These are phyloP conservation scores for Platismatia glauca DNA, from an alignment of 495 filamentous ascomycete species.

Conservation along the genomic window DNA sequence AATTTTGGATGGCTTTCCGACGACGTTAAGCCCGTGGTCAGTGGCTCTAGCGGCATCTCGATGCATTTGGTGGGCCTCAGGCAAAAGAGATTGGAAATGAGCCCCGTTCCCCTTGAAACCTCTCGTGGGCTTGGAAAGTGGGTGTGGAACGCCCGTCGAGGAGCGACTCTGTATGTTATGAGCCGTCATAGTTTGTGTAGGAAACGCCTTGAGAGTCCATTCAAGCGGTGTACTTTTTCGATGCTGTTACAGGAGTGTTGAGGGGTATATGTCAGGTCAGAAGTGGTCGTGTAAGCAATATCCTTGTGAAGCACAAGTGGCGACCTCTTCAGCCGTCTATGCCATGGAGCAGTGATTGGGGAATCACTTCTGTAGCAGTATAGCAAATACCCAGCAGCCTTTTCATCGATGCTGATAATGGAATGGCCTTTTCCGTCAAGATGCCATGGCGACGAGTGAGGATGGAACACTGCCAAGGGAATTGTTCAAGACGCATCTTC, in stretches of 20 bases:
- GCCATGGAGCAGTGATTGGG: slow-evolving; percentile 2
- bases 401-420: background rate
- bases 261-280: slow-evolving; percentile 1
- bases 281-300: background rate
- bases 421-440: background rate
- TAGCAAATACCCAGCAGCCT: background rate
- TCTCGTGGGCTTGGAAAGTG: slow-evolving; percentile 29
- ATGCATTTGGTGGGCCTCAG: slow-evolving; percentile 27
- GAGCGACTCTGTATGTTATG: slow-evolving; percentile 31
- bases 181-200: slow-evolving; percentile 29
- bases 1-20: background rate
- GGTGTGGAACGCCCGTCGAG: slow-evolving; percentile 28
- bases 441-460: no score
- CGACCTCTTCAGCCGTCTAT: no score
- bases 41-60: slow-evolving; percentile 28
- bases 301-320: background rate
- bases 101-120: slow-evolving; percentile 20
- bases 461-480: no score
- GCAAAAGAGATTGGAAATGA: slow-evolving; percentile 25
- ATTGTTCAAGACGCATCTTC: background rate
- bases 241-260: slow-evolving; percentile 1
- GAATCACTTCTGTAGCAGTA: background rate
- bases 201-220: slow-evolving; percentile 23
- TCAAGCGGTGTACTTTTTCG: background rate
- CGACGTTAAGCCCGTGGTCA: slow-evolving; percentile 1